Evolutionary conservation across 2,329 filamentous ascomycete genomes (phyloP), one percentile per base, ranked within the genome.

Genomic region (Polychaeton citri): DNA sequence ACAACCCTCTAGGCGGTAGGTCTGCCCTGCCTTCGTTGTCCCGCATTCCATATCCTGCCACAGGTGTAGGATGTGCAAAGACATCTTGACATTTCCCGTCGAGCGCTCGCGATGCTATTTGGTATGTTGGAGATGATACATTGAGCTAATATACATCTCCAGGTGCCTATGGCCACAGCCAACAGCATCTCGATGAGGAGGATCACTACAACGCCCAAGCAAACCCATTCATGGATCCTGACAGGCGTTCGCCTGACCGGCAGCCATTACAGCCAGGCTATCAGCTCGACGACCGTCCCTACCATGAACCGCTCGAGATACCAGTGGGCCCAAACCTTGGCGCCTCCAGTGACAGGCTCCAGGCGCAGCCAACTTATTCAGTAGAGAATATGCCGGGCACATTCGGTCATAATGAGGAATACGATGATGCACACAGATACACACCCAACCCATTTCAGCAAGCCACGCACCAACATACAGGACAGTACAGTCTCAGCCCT

Each of bases 341-440:
- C 40, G 78, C 75, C 15, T 74, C 79, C 1, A 78, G 76, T 51
- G 88, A 96, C 61, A 71, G 79, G 38, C 66, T 96, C 35, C 76
- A 81, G 39, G 71, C 87, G 44, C 87, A 95, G 58, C 83, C 85
- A 34, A 88, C 87, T 38, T 83, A 82, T 55, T 81, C 79, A 3
- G 79, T 84, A 16, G 71, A 78, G 44, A 77, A 80, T 53, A 71
- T 83, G 26, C 60, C 68, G 34, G 69, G 69, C 47, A 75, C 74
- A 10, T 79, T 74, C 50, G 70, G 73, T 13, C 72, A 76, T 50
- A 71, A 72, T 50, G 69, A 78, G 46, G 64, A 66, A 37, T 79
- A 75, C 53, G 72, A 76, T 42, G 57, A 65, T 39, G 60, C 64
- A 41, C 61, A 61, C 41, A 39, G 43, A 24, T 57, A 57, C 43